A percentile compares a stretch with the other conserved stretches of the same genome.
These are phyloP conservation scores for Phytomonas sp. DNA, from an alignment of 208 protist species.

Conservation along the genomic window DNA sequence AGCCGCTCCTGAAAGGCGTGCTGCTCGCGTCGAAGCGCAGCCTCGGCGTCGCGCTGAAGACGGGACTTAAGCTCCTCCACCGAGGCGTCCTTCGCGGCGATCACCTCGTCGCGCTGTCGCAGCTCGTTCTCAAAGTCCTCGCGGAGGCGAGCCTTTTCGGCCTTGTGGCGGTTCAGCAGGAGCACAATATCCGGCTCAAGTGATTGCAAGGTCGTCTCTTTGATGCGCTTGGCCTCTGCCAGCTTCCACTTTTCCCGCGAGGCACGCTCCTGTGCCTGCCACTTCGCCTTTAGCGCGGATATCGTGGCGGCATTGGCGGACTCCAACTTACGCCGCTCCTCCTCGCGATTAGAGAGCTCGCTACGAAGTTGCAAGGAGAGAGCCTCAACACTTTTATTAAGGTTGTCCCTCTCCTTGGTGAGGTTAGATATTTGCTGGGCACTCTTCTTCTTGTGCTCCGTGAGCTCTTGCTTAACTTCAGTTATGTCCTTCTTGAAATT, in stretches of 20 bases:
- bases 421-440: neutral
- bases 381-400: conserved; percentile 41
- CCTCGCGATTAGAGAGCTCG: conserved; percentile 33
- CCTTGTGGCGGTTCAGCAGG: conserved; percentile 87
- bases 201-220: conserved; percentile 84
- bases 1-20: conserved; percentile 38
- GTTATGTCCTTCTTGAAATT: neutral
- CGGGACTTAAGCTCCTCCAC: conserved; percentile 58
- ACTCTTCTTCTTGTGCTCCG: neutral
- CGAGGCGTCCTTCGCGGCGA: conserved; percentile 64
- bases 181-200: conserved; percentile 89
- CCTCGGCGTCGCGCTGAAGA: conserved; percentile 54
- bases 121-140: conserved; percentile 87
- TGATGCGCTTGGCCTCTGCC: conserved; percentile 84
- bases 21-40: conserved; percentile 47
- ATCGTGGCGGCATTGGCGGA: conserved; percentile 57
- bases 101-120: conserved; percentile 65
- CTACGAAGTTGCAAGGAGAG: conserved; percentile 48
- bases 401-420: conserved; percentile 36
- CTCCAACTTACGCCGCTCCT: conserved; percentile 51
- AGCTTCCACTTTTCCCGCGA: conserved; percentile 77
- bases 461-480: neutral
- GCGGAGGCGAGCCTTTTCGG: conserved; percentile 81
- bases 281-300: conserved; percentile 47
- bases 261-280: conserved; percentile 74